These are phyloP conservation scores for Extremus antarcticus DNA, from an alignment of 495 filamentous ascomycete species.

Conservation along the genomic window DNA sequence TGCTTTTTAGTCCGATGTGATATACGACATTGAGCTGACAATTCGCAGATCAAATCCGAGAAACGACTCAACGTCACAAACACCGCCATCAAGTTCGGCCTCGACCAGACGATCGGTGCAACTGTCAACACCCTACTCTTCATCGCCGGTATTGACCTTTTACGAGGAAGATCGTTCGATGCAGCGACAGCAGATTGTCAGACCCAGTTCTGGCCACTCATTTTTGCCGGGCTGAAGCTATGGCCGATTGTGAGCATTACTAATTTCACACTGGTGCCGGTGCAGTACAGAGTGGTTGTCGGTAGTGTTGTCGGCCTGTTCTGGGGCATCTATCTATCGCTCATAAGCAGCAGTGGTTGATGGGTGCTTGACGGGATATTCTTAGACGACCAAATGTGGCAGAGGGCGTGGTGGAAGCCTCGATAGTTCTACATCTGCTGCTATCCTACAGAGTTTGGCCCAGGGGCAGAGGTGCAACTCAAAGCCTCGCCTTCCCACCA, in stretches of 20 bases:
- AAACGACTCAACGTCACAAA: constrained; percentile 50
- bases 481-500: constrained; percentile 9
- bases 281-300: constrained; percentile 64
- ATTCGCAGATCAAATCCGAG: neutral
- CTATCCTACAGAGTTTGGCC: neutral
- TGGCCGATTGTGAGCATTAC: constrained; percentile 74
- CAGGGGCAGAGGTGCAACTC: too few relatives aligned
- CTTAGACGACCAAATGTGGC: too few relatives aligned
- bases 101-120: constrained; percentile 74
- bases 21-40: too few relatives aligned
- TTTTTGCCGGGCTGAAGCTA: constrained; percentile 64
- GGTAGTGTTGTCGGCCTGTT: constrained; percentile 68
- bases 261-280: constrained; percentile 69
- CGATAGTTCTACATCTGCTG: too few relatives aligned
- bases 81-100: constrained; percentile 64
- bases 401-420: too few relatives aligned
- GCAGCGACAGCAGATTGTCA: constrained; percentile 8
- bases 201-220: constrained; percentile 58
- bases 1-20: too few relatives aligned
- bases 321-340: constrained; percentile 39
- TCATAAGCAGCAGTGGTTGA: neutral
- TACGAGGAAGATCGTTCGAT: constrained; percentile 27
- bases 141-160: constrained; percentile 44
- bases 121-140: constrained; percentile 71
- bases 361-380: too few relatives aligned